Percentiles rank a stretch among this genome's conserved stretches.
These are phyloP conservation scores for Citrullus mucosospermus DNA, from an alignment of 306 rosid species.

Conservation along the genomic window DNA sequence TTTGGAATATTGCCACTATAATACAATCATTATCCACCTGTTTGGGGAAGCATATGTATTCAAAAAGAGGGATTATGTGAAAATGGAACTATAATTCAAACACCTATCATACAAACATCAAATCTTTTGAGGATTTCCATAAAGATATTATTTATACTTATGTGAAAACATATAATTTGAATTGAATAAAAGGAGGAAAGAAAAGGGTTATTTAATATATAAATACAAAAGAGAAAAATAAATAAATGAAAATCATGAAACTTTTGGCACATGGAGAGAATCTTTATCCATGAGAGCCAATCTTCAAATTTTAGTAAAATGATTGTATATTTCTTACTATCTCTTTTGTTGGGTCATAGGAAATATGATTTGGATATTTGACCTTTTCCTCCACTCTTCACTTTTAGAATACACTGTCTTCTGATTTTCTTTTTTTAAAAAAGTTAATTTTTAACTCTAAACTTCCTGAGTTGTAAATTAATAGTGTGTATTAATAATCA, in stretches of 20 bases:
- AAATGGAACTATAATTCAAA: neutral
- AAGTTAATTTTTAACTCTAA: no score
- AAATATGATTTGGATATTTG: neutral
- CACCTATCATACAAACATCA: neutral
- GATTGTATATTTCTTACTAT: neutral
- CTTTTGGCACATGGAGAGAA: slow-evolving; percentile 5
- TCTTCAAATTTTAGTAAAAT: slow-evolving; percentile 1
- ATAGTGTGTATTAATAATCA: no score
- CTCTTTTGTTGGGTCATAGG: neutral
- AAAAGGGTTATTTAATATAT: neutral
- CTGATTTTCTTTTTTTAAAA: neutral
- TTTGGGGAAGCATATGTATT: neutral
- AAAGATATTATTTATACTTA: neutral
- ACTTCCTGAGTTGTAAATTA: no score
- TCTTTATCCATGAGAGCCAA: neutral
- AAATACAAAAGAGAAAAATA: neutral
- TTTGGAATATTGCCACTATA: neutral
- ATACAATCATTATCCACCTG: neutral
- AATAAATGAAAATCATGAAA: neutral
- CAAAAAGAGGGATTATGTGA: neutral
- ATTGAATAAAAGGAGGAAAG: neutral
- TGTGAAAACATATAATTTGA: neutral
- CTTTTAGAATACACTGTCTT: neutral
- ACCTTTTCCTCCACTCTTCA: neutral
- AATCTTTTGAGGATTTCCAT: neutral